Evolutionary conservation across 345 rosid genomes (phyloP).

Genomic region (Camelina sativa): DNA sequence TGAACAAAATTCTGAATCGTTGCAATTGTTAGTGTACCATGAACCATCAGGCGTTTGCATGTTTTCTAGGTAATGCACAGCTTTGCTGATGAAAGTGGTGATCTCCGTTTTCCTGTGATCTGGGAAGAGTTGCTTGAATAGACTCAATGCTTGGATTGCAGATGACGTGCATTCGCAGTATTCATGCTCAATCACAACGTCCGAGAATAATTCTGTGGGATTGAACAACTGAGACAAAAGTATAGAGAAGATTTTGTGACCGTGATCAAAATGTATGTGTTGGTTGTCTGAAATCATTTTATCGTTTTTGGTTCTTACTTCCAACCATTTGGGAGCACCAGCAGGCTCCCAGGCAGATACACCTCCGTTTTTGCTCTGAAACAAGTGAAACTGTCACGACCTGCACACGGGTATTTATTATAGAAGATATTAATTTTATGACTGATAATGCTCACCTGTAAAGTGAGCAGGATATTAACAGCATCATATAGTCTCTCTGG

Average conservation of each 20-base stretch:
- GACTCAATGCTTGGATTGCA: constrained; percentile 49
- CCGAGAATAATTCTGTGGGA: constrained; percentile 55
- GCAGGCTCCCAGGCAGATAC: constrained; percentile 65
- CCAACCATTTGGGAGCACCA: constrained; percentile 56
- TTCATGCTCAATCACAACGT: constrained; percentile 50
- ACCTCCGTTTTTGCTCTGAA: constrained; percentile 65
- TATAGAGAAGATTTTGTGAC: not conserved
- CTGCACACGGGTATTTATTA: not conserved
- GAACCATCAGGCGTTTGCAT: constrained; percentile 58
- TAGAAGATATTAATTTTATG: not conserved
- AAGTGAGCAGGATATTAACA: constrained; percentile 55
- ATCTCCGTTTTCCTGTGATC: constrained; percentile 51
- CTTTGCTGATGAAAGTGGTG: constrained; percentile 48
- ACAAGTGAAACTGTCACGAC: not conserved
- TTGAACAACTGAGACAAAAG: constrained; percentile 48
- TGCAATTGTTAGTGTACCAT: constrained; percentile 43
- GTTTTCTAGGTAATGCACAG: constrained; percentile 43
- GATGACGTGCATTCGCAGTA: constrained; percentile 62
- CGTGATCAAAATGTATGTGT: not conserved
- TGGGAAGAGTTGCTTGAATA: constrained; percentile 53
- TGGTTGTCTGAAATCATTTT: not conserved
- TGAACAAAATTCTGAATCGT: not conserved
- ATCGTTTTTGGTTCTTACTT: constrained; percentile 44
- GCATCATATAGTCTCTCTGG: constrained; percentile 53
- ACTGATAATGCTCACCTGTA: constrained; percentile 50